Evolutionary conservation across 1,284 basidiomycete species (phyloP).

Genomic region (Pterulicium gracile): DNA sequence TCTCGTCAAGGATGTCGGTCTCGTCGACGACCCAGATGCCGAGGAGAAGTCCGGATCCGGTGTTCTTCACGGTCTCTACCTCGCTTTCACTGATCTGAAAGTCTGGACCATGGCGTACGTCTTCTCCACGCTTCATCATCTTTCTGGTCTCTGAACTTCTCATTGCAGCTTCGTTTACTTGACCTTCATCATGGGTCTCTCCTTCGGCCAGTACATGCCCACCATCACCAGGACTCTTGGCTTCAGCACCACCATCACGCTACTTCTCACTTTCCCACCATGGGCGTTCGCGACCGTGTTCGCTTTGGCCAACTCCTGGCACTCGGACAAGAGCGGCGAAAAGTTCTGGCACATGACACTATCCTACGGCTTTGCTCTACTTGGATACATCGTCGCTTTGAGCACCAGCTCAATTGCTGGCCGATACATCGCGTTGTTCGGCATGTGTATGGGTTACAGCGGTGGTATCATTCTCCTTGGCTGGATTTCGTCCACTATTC

Average conservation of each 20-base stretch:
- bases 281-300: conserved; percentile 13
- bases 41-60: conserved; percentile 11
- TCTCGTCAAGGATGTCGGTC: conserved; percentile 11
- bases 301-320: conserved; percentile 12
- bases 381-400: conserved; percentile 13
- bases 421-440: conserved; percentile 12
- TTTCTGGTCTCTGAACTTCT: neutral
- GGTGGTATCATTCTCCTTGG: conserved; percentile 20
- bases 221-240: conserved; percentile 17
- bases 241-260: conserved; percentile 15
- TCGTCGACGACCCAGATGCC: conserved; percentile 12
- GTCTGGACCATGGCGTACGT: conserved; percentile 21
- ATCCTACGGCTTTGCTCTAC: conserved; percentile 10
- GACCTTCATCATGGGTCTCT: conserved; percentile 16
- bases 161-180: conserved; percentile 12
- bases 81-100: conserved; percentile 30
- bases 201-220: conserved; percentile 23
- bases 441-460: conserved; percentile 14
- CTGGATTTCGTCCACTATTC: conserved; percentile 12
- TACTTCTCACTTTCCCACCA: conserved; percentile 17
- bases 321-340: conserved; percentile 12
- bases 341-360: conserved; percentile 12
- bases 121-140: neutral
- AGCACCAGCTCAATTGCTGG: conserved; percentile 10
- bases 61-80: conserved; percentile 17